Base-by-base conservation (phyloP, 2,329 filamentous ascomycete species). In the Ceratocystis papillata region DNA sequence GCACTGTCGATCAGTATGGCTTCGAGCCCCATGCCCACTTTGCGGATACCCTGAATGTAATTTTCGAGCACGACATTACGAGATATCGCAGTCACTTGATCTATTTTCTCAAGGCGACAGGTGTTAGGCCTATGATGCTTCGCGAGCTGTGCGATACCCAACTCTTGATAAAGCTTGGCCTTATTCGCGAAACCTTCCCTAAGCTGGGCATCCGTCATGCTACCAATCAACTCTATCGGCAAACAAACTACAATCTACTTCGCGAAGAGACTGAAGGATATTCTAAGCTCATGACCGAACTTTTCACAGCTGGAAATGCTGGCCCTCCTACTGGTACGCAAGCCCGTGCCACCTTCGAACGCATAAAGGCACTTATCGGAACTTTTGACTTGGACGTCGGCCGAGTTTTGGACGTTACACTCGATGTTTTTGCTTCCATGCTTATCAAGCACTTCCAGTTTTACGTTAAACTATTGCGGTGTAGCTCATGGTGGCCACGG, bases 371-470 rank as follows among this genome's bases (percentile, higher is more conserved):
- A 17, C 83, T 99, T 71, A 96, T 99, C 70, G 94, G 94, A 66
- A 94, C 94, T 6, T 99, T 99, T 73, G 93, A 99, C 75, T 81
- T 99, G 69, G 94, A 99, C 74, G 94, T 96, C 46, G 95, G 94
- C 62, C 85, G 95, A 72, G 93, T 95, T 3, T 81, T 99, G 10
- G 94, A 99, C 74, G 90, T 97, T 25, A 95, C 91, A 0, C 81
- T 99, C 20, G 94, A 99, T 73, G 91, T 97, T 41, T 96, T 96
- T 73, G 94, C 94, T 1, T 90, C 92, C 12, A 87, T 96, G 0
- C 83, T 99, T 64, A 89, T 99, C 72, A 95, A 95, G 73, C 90
- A 96, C 70, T 91, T 87, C 73, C 86, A 88, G 41, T 99, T 97
- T 77, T 97, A 96, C 72, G 87, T 97, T 73, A 96, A 96, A 74